Evolutionary conservation across 2,329 filamentous ascomycete species (phyloP).

Genomic region (Cladorrhinum sp.): DNA sequence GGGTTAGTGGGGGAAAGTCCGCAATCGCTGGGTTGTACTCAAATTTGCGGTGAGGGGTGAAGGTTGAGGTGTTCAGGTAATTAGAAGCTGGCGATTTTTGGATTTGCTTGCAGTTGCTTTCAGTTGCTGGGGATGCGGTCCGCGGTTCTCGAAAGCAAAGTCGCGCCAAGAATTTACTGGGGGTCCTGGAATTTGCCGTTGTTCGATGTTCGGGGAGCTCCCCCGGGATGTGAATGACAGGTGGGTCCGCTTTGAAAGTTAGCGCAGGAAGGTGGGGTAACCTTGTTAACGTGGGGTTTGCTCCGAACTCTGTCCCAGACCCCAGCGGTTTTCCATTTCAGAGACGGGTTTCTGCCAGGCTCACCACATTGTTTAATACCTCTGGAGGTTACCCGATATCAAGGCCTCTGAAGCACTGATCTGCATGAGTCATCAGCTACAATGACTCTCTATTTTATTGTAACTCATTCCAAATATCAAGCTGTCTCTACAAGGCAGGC

Average conservation of each 20-base stretch:
- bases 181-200: neutral
- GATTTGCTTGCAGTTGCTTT: neutral
- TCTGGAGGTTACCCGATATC: neutral
- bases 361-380: neutral
- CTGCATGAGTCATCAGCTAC: neutral
- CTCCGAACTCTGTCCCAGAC: neutral
- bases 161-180: conserved; percentile 4
- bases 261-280: neutral
- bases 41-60: neutral
- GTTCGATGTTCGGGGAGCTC: too few species aligned
- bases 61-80: neutral
- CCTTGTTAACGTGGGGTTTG: neutral
- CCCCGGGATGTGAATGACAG: neutral
- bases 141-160: neutral
- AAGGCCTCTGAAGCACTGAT: neutral
- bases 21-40: neutral
- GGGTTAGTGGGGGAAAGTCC: neutral
- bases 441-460: too few species aligned
- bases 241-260: neutral
- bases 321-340: neutral
- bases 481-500: too few species aligned
- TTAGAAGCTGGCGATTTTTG: neutral
- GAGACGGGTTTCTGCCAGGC: neutral
- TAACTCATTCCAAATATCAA: too few species aligned
- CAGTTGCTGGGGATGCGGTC: neutral